Conservation (phyloP, 2,329 filamentous ascomycete genomes). For the Waltergamsia citrina region DNA sequence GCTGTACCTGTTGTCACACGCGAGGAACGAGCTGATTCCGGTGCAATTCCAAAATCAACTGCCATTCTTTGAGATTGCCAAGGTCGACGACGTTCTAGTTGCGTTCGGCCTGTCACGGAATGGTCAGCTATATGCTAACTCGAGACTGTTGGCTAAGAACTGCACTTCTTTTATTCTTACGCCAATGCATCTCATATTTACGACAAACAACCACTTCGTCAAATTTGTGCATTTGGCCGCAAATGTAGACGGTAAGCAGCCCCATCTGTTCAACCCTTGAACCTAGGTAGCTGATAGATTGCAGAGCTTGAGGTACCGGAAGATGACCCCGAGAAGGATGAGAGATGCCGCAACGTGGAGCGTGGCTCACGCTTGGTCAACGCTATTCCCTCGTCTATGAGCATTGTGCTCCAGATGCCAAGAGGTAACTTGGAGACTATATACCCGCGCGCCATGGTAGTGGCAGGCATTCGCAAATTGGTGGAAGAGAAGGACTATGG, state of each 20-base stretch:
- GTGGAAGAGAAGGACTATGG: conserved; percentile 76
- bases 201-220: conserved; percentile 82
- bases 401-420: conserved; percentile 86
- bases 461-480: conserved; percentile 76
- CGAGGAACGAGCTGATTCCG: conserved; percentile 21
- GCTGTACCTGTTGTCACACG: conserved; percentile 27
- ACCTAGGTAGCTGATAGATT: conserved; percentile 6
- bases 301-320: conserved; percentile 70
- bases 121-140: conserved; percentile 72
- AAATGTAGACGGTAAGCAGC: conserved; percentile 47
- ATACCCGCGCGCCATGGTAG: conserved; percentile 82
- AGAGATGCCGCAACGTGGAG: conserved; percentile 86
- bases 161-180: conserved; percentile 88
- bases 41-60: conserved; percentile 34
- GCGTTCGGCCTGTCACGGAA: conserved; percentile 61
- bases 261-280: not conserved
- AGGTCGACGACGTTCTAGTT: conserved; percentile 30
- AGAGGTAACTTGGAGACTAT: conserved; percentile 93
- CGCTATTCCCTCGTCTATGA: conserved; percentile 80
- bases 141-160: conserved; percentile 66
- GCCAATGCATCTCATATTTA: conserved; percentile 76
- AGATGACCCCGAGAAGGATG: conserved; percentile 86
- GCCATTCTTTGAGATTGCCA: conserved; percentile 41
- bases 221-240: conserved; percentile 81
- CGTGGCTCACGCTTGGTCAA: conserved; percentile 80